Base-by-base conservation (phyloP, 192 early-diverging fungal species). In the Podila epigama region DNA sequence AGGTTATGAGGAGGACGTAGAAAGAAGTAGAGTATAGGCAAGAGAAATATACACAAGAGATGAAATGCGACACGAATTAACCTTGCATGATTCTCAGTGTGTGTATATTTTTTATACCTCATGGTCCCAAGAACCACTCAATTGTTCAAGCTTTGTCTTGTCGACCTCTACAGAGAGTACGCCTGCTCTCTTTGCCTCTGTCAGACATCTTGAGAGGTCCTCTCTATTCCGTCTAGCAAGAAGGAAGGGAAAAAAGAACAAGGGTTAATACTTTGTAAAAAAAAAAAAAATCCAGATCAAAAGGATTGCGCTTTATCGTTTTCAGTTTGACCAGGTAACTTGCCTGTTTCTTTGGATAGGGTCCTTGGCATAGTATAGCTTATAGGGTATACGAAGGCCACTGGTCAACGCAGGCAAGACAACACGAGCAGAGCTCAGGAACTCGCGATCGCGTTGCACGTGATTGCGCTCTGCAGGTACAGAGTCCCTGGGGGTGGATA, bases 321-420 rank as follows among this genome's bases (percentile, higher is more conserved):
- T n/a, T n/a, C n/a, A n/a, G n/a, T n/a, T n/a, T n/a, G n/a, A n/a
- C n/a, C n/a, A n/a, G n/a, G n/a, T 20, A 48, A 18, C 9, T 48
- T 25, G 25, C 44, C 44, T 48, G 20, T 20, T 48, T 22, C 44
- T 15, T 48, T 20, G n/a, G 44, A 18, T 22, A 22, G 44, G n/a
- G 12, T 48, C 44, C n/a, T 22, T 25, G n/a, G 36, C 20, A 15
- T 72, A 66, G 27, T 65, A 60, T 16, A 72, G 35, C 20, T n/a
- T 60, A 12, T 35, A 51, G 12, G 35, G 28, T 16, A 16, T 66
- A 3, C 70, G 56, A 28, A 55, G 18, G 20, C 31, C 57, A 5
- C 48, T 39, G 20, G 31, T 59, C 25, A 72, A 37, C 4, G 70
- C 70, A 33, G 70, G 63, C 35, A 72, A 44, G 12, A 72, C 57